Conservation (phyloP, 768 basidiomycete species). For the Rubroboletus pulcherrimus region DNA sequence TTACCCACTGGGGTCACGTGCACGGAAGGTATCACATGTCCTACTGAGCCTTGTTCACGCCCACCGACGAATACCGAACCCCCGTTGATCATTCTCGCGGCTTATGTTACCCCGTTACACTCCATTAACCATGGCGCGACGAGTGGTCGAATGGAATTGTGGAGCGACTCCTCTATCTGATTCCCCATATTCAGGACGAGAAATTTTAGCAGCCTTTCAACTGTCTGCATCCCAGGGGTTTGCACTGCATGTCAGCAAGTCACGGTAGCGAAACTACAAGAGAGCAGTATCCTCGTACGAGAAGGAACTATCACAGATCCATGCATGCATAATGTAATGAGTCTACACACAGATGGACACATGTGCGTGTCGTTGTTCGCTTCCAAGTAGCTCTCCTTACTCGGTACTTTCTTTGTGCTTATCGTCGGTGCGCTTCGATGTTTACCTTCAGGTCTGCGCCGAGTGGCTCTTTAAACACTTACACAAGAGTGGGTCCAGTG, state of each 20-base stretch:
- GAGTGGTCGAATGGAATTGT: background rate
- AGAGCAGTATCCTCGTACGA: background rate
- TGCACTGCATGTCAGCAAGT: background rate
- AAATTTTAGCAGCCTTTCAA: background rate
- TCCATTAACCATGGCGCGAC: background rate
- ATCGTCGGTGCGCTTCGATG: background rate
- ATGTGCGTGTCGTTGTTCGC: background rate
- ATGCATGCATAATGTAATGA: background rate
- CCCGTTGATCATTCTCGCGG: too few relatives aligned
- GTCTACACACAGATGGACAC: background rate
- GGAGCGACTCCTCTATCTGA: background rate
- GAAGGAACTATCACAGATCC: background rate
- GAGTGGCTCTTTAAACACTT: background rate
- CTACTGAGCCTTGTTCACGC: too few relatives aligned
- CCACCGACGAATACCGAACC: too few relatives aligned
- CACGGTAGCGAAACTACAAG: background rate
- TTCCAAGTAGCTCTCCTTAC: background rate
- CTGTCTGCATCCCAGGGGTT: background rate
- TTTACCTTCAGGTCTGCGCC: background rate
- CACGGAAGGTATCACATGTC: background rate
- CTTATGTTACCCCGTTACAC: too few relatives aligned
- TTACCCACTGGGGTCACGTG: conserved; percentile 18
- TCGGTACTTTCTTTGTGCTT: background rate
- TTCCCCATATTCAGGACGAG: too few relatives aligned
- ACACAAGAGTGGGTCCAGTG: background rate